Base-by-base conservation (phyloP, 441 rosid genomes). In the Arabidopsis hybrid region DNA sequence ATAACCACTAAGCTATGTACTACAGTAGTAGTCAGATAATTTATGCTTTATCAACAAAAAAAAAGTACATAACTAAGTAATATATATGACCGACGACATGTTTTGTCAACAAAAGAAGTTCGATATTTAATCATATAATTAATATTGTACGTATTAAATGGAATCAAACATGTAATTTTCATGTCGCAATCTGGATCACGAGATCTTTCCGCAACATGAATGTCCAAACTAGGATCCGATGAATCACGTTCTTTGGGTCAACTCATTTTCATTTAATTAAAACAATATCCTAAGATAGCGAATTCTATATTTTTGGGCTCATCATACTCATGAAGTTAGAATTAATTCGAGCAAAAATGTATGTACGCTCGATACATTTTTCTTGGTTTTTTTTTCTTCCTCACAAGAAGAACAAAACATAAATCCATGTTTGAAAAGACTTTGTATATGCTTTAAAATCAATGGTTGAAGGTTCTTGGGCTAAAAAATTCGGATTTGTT, bases 141-240 rank as follows among this genome's bases (percentile, higher is more conserved):
- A 12, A 40, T 60, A 74, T 1, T 5, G 21, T n/a, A 75, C 50
- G 2, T 61, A 50, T 45, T 43, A 60, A 61, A 58, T 35, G 26
- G 52, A 68, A 65, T 40, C 13, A 50, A 74, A 67, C 62, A 74
- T 52, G 68, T 67, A 74, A 51, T 51, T 42, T 60, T 60, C 63
- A 60, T 75, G 79, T 68, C 36, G 51, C 51, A 53, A 52, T 68
- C 64, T 75, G 51, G 64, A 75, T 75, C 74, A 75, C 58, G 69
- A 75, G 74, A 60, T 75, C 64, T 68, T 45, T 26, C 58, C 40
- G 26, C 49, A 65, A 67, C 78, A 67, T 67, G 68, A 42, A 42
- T 66, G 55, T 51, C 56, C 49, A 68, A 29, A 51, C 40, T 67
- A 67, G 31, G 67, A 74, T 74, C 68, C 57, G 56, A 75, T 38